Percentiles rank a stretch among this genome's conserved stretches.
These are phyloP conservation scores for Podospora bellae-mahoneyi DNA, from an alignment of 495 filamentous ascomycete genomes.

Conservation along the genomic window DNA sequence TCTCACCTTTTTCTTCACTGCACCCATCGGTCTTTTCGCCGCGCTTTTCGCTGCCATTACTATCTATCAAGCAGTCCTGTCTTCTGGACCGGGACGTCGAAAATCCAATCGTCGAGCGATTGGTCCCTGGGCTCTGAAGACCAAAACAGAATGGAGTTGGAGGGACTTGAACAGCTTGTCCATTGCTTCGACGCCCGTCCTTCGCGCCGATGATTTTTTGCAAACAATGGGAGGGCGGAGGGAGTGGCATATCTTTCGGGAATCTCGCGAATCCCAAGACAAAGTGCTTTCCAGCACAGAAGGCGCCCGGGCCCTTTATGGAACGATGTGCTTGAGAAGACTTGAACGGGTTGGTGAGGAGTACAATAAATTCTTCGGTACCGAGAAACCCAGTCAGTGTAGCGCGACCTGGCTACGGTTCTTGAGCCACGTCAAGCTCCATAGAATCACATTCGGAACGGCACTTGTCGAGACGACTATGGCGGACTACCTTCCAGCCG, in stretches of 20 bases:
- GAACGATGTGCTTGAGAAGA: not conserved
- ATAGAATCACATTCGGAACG: not conserved
- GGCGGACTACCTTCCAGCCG: slow-evolving; percentile 6
- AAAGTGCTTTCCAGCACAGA: not conserved
- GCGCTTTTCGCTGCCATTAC: not conserved
- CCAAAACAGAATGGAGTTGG: slow-evolving; percentile 9
- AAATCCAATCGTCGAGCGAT: slow-evolving; percentile 7
- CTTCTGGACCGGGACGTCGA: slow-evolving; percentile 2
- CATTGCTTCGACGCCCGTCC: slow-evolving; percentile 1
- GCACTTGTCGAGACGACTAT: not conserved
- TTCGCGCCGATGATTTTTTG: not conserved
- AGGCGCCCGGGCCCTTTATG: not conserved
- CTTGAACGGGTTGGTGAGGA: too few species aligned
- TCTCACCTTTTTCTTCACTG: slow-evolving; percentile 5
- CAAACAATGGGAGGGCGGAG: not conserved
- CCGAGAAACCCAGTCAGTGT: not conserved
- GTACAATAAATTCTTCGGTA: too few species aligned
- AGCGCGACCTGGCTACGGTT: not conserved
- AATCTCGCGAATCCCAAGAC: not conserved
- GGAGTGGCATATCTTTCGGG: not conserved
- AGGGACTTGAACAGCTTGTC: slow-evolving; percentile 3
- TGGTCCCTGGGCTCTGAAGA: not conserved
- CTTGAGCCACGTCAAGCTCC: not conserved
- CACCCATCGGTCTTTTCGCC: not conserved
- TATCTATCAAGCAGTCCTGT: slow-evolving; percentile 6